Evolutionary conservation across 2,329 filamentous ascomycete genomes (phyloP).

Genomic region (Emericellopsis cladophorae): DNA sequence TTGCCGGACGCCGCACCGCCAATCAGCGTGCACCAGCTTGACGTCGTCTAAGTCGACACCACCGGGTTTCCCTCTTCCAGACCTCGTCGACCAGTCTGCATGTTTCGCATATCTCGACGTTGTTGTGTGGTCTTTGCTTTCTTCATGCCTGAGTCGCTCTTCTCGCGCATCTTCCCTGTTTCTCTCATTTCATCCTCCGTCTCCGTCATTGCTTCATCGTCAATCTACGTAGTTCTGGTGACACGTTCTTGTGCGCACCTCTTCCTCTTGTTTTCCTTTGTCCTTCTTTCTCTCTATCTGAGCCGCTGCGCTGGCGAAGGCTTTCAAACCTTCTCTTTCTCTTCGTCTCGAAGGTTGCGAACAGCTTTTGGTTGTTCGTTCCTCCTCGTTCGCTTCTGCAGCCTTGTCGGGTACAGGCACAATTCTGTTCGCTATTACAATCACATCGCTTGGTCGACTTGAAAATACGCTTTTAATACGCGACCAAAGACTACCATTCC

Average conservation of each 20-base stretch:
- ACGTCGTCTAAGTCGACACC: neutral
- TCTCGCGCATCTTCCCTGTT: slow-evolving; percentile 1
- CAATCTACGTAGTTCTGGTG: neutral
- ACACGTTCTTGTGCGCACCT: slow-evolving; percentile 5
- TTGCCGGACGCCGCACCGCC: neutral
- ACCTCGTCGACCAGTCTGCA: neutral
- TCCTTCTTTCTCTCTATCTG: slow-evolving; percentile 7
- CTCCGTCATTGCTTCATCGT: neutral
- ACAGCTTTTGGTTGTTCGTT: slow-evolving; percentile 44
- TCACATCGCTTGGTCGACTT: neutral
- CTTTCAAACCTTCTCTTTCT: slow-evolving; percentile 6
- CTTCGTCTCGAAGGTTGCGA: slow-evolving; percentile 10
- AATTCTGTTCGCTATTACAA: neutral
- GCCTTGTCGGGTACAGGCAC: neutral
- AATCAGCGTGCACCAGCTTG: neutral
- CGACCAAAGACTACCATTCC: neutral
- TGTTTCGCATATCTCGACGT: slow-evolving; percentile 4
- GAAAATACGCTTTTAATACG: neutral
- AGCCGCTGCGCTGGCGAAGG: neutral
- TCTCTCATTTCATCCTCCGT: slow-evolving; percentile 12
- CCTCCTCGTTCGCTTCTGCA: slow-evolving; percentile 11
- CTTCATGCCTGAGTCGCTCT: neutral
- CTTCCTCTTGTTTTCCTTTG: slow-evolving; percentile 7
- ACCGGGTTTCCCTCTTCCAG: slow-evolving; percentile 2
- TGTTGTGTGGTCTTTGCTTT: neutral